These are phyloP conservation scores for Selaginella tamariscina DNA, from an alignment of 75 land plant species.

Conservation along the genomic window DNA sequence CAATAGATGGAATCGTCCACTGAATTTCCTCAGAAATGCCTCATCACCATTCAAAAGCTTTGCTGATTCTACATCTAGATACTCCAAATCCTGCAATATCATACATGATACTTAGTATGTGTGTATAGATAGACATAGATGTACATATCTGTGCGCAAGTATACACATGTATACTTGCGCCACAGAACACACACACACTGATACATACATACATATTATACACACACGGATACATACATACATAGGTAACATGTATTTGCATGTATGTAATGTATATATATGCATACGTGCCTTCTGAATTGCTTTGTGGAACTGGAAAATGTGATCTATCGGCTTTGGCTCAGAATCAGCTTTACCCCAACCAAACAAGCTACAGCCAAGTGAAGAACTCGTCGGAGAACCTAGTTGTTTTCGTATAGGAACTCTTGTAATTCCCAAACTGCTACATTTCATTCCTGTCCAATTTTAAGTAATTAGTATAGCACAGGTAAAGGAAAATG, in stretches of 20 bases:
- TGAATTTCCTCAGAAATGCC: slow-evolving; percentile 32
- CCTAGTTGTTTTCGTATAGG: background rate
- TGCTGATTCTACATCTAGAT: slow-evolving; percentile 45
- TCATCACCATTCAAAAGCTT: slow-evolving; percentile 31
- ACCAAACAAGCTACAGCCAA: slow-evolving; percentile 24
- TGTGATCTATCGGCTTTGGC: slow-evolving; percentile 40
- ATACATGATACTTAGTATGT: too few species aligned
- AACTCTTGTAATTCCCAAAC: background rate
- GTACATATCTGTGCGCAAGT: too few species aligned
- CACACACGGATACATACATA: too few species aligned
- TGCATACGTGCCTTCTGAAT: too few species aligned
- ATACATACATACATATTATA: too few species aligned
- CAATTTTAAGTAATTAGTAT: too few species aligned
- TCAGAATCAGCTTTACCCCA: slow-evolving; percentile 17
- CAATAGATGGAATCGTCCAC: slow-evolving; percentile 38
- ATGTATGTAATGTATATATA: too few species aligned
- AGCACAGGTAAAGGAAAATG: too few species aligned
- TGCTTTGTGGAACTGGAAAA: slow-evolving; percentile 59
- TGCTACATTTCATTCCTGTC: background rate
- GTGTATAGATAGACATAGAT: too few species aligned
- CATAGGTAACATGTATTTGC: too few species aligned
- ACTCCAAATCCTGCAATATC: slow-evolving; percentile 57
- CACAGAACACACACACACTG: too few species aligned
- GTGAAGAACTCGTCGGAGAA: slow-evolving; percentile 4
- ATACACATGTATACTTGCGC: too few species aligned